A percentile compares a stretch with the other conserved stretches of the same genome.
Evolutionary conservation across 1,284 basidiomycete species (phyloP).

Genomic region (Cryptococcus neoformans): DNA sequence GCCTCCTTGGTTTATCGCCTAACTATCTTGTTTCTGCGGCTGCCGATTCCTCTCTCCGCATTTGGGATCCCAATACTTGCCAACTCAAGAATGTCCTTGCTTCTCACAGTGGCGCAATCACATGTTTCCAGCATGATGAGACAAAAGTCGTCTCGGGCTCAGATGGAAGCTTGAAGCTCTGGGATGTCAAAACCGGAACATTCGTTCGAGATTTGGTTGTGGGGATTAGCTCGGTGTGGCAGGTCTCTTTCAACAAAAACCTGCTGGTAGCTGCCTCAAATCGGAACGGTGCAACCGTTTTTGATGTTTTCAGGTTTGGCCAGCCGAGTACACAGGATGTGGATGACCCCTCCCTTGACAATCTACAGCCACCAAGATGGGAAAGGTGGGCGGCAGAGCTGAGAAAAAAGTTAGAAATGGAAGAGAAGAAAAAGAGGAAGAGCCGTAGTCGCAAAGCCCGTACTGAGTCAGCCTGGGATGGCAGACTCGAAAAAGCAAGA

Average conservation of each 20-base stretch:
- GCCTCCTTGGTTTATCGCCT: slow-evolving; percentile 78
- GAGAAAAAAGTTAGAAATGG: not conserved
- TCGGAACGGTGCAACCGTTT: slow-evolving; percentile 64
- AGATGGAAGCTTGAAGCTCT: slow-evolving; percentile 95
- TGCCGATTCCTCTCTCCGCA: slow-evolving; percentile 84
- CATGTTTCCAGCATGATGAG: slow-evolving; percentile 96
- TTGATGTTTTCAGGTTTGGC: slow-evolving; percentile 48
- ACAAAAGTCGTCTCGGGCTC: slow-evolving; percentile 91
- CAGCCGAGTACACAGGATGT: slow-evolving; percentile 19
- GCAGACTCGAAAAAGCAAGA: too few relatives aligned
- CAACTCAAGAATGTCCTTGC: slow-evolving; percentile 73
- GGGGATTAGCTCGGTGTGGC: slow-evolving; percentile 90
- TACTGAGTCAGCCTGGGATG: too few relatives aligned
- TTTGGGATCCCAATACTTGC: slow-evolving; percentile 85
- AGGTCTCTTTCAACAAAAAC: slow-evolving; percentile 86
- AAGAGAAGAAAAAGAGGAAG: not conserved
- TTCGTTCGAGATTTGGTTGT: slow-evolving; percentile 81
- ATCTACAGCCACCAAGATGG: slow-evolving; percentile 32
- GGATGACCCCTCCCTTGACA: slow-evolving; percentile 41
- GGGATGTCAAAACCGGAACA: slow-evolving; percentile 82
- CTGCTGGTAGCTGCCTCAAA: slow-evolving; percentile 92
- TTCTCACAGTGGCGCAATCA: slow-evolving; percentile 89
- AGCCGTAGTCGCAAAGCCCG: too few relatives aligned
- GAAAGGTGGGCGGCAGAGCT: slow-evolving; percentile 24
- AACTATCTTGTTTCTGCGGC: slow-evolving; percentile 88